Conservation (phyloP, 2,329 filamentous ascomycete species). For the Fusarium nurragi region DNA sequence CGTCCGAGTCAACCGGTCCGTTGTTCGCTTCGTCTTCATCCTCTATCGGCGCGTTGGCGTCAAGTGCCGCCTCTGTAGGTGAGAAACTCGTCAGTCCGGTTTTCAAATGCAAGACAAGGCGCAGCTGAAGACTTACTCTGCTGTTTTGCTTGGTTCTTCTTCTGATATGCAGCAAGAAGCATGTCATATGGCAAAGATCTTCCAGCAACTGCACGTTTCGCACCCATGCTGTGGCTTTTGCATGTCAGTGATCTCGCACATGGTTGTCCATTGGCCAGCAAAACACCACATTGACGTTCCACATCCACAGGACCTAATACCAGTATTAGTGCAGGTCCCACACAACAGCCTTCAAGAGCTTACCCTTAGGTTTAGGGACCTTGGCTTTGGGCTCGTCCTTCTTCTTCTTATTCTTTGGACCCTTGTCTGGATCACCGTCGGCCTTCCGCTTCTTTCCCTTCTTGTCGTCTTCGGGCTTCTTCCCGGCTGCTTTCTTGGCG, state of each 20-base stretch:
- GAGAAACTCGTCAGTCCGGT: conserved; percentile 17
- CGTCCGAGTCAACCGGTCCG: conserved; percentile 89
- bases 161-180: conserved; percentile 87
- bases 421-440: conserved; percentile 80
- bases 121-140: conserved; percentile 73
- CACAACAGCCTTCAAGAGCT: not conserved
- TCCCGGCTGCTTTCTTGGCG: conserved; percentile 71
- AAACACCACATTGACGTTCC: conserved; percentile 91
- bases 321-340: conserved; percentile 23
- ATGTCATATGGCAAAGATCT: conserved; percentile 92
- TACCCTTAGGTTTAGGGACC: conserved; percentile 83
- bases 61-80: conserved; percentile 79
- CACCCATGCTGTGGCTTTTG: conserved; percentile 95
- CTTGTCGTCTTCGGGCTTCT: conserved; percentile 72
- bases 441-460: conserved; percentile 84
- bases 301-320: conserved; percentile 83
- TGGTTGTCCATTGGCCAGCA: conserved; percentile 83
- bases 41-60: conserved; percentile 89
- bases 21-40: conserved; percentile 84
- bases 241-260: conserved; percentile 91
- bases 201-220: conserved; percentile 87
- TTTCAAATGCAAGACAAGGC: not conserved
- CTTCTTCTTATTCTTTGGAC: conserved; percentile 90
- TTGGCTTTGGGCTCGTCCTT: conserved; percentile 91
- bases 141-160: conserved; percentile 98